Conservation (phyloP, 768 basidiomycete genomes). For the Leccinum disarticulatum region DNA sequence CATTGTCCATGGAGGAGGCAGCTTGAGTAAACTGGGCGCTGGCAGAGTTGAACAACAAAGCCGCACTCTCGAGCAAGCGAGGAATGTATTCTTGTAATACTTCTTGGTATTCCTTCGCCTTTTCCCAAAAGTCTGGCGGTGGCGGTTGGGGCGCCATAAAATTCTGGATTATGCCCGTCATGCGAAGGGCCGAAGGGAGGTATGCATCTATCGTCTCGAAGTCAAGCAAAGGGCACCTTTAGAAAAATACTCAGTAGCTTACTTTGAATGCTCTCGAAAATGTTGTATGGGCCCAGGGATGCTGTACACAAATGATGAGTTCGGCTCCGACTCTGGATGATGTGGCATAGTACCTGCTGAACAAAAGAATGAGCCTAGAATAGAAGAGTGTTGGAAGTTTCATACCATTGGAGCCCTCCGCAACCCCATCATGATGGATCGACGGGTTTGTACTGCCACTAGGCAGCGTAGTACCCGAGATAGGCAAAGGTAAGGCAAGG, state of each 20-base stretch:
- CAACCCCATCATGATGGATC: neutral
- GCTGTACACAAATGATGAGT: neutral
- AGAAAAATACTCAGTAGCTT: neutral
- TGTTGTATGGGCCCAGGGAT: neutral
- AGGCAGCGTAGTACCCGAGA: neutral
- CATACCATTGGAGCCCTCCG: neutral
- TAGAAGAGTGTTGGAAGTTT: neutral
- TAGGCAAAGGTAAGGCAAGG: neutral
- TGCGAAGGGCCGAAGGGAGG: neutral
- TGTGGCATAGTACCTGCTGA: neutral
- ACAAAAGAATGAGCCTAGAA: neutral
- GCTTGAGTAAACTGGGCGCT: slow-evolving; percentile 5
- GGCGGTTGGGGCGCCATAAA: neutral
- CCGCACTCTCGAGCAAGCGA: slow-evolving; percentile 6
- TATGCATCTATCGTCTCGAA: neutral
- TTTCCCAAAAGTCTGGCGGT: slow-evolving; percentile 13
- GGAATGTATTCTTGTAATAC: slow-evolving; percentile 4
- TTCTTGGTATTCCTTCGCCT: slow-evolving; percentile 1
- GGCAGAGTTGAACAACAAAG: slow-evolving; percentile 2
- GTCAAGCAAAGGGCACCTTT: neutral
- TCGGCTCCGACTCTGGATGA: neutral
- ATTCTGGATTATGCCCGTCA: neutral
- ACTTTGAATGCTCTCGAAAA: slow-evolving; percentile 7
- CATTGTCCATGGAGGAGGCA: slow-evolving; percentile 2
- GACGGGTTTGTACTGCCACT: neutral